Base-by-base conservation (phyloP, 2,329 filamentous ascomycete species). In the Pseudocercospora pini-densiflorae region DNA sequence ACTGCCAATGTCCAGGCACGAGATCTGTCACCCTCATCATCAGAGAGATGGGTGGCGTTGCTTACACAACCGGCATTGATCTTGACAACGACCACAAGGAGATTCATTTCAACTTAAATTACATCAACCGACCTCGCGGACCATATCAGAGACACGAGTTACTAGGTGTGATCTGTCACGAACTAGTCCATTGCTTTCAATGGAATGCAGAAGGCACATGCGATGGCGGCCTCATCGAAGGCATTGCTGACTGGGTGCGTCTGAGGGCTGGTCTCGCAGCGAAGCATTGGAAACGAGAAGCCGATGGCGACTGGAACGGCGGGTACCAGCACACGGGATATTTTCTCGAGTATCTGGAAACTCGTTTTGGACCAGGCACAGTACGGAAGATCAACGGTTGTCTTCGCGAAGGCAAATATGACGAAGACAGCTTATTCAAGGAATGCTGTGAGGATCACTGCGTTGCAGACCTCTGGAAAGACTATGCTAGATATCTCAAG, bases 151-250 rank as follows among this genome's bases (percentile, higher is more conserved):
- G 76, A n/a, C 61, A 73, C 6, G 77, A 98, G 81, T 88, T 97
- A 66, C 81, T 87, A 19, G 95, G 95, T 47, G 93, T 98, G 0
- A 79, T 98, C 21, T 90, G 91, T 1, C 94, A 98, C 77, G 94
- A 98, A 80, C 89, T 97, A 68, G 94, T 98, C 14, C 95, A 98
- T 81, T 97, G 93, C 80, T 96, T 91, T 81, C 94, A 98, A 79
- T 91, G 92, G 79, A 90, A 92, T 72, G 90, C 84, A 1, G 81
- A 79, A 9, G 83, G 81, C 0, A 81, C 79, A 4, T 81, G 88
- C 51, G 79, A 81, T 1, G 90, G 90, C 0, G 95, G 95, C 0
- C 79, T 98, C 55, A 90, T 97, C 63, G 94, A 98, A 79, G 94
- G 94, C 0, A 88, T 98, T 61, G 94, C 94, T 21, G 95, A 98